Base-by-base conservation (phyloP, 192 early-diverging fungal species). In the Dissophora globulifera region DNA sequence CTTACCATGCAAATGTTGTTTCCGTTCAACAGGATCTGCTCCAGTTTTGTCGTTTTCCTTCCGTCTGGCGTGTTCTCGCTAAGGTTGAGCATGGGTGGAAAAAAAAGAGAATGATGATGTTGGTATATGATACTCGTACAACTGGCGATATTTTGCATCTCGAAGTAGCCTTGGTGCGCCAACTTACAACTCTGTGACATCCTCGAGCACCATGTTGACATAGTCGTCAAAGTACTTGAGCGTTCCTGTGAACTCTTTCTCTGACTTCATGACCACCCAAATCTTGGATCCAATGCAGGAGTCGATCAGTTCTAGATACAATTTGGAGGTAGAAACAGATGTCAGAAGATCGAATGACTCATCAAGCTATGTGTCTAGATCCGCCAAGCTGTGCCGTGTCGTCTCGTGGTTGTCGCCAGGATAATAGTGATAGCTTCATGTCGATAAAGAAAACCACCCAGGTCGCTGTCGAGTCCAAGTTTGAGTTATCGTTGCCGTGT, bases 211-310 rank as follows among this genome's bases (percentile, higher is more conserved):
- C 97, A 99, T 97, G 81, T 98, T 98, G 67, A 98, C 96, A 84
- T 90, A 99, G 81, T 99, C 97, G 71, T 99, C 97, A 81, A 99
- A 99, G n/a, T 95, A 95, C 4, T 95, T 83, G 58, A 99, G 84
- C 17, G 93, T 96, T 10, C 97, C 97, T 19, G 90, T 89, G 78
- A 99, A 99, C 82, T 99, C 97, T 83, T 94, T 96, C 62, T 98
- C 94, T 19, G 87, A 86, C 84, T 98, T 98, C 95, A 99, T 96
- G 43, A 97, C 79, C 1, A 99, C 96, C 96, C 95, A 97, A 60
- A 99, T 96, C 67, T 90, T 87, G 57, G 94, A 96, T 23, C 96
- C 96, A 57, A 98, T 95, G 83, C 97, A 99, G 70, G 96, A 93
- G 82, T 99, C 97, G 58, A 99, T 95, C 42, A 99, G 87, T 78